Percentiles rank a stretch among this genome's conserved stretches.
These are phyloP conservation scores for Rhododendron ferrugineum DNA, from an alignment of 148 eudicot species.

Conservation along the genomic window DNA sequence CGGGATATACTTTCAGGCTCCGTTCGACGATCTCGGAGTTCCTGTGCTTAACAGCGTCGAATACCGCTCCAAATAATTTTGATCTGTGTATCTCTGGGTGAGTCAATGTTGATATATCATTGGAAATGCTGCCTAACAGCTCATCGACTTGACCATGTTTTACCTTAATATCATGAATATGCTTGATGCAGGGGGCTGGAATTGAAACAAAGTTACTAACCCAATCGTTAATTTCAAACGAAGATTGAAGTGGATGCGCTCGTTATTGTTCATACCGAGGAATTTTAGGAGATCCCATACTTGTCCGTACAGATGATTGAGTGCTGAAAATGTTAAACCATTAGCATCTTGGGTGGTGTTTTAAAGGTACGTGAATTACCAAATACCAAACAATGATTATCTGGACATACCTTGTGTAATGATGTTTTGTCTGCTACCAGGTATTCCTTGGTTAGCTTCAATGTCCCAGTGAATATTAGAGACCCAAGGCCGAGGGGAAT, in stretches of 20 bases:
- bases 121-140: not conserved
- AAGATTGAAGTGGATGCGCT: not conserved
- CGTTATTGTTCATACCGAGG: not conserved
- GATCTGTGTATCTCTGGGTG: not conserved
- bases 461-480: not conserved
- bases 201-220: not conserved
- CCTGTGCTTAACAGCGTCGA: not conserved
- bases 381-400: not conserved
- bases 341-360: not conserved
- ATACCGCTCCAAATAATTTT: not conserved
- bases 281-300: not conserved
- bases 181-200: conserved; percentile 1
- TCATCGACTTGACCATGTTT: not conserved
- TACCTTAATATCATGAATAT: not conserved
- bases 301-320: not conserved
- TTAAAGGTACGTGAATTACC: not conserved
- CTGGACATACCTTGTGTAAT: not conserved
- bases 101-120: not conserved
- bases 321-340: not conserved
- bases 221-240: not conserved
- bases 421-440: not conserved
- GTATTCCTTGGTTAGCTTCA: not conserved
- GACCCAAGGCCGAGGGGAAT: not conserved
- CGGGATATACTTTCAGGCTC: conserved; percentile 3
- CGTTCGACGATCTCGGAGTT: conserved; percentile 7